Evolutionary conservation across 2,329 filamentous ascomycete species (phyloP), one percentile per base, ranked within the genome.

Genomic region (Sclerotinia borealis): DNA sequence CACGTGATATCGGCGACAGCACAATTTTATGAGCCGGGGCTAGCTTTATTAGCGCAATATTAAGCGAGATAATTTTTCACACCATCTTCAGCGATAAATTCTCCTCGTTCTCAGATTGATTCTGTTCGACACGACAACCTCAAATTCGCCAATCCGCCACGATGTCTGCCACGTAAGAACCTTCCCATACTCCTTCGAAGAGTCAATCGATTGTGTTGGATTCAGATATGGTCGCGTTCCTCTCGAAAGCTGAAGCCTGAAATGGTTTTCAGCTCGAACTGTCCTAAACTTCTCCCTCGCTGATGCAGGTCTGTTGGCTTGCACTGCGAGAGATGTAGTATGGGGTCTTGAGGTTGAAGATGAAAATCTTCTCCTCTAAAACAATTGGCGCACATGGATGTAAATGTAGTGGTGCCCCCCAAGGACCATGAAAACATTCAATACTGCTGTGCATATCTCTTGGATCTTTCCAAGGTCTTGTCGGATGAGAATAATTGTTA

Each of bases 261-360:
- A n/a, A 58, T 71, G 49, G 73, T 80, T 80, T 82, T 86, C 88
- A 92, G 89, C 89, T 92, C 89, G 89, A 92, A 90, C 78, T 80
- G 82, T 91, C 89, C 83, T 77, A 77, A 72, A 74, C 79, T 75
- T 79, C 83, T 83, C 85, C 85, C 85, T 87, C 79, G 75, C 76
- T 76, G 71, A 74, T 75, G 69, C 75, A 81, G 75, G 77, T 77
- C 74, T 79, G 74, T 69, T 75, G 77, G 77, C 76, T 78, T 83
- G 80, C 72, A 72, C 75, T 74, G 75, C 76, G 80, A 85, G 84
- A 87, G 83, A 85, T 76, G 81, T 78, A 76, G 79, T 76, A 76
- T 77, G 82, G 86, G 90, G 88, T 88, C 80, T 93, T 93, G 90
- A 87, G 83, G 87, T 78, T 88, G 87, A 91, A 92, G 80, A 72